Conservation (phyloP, 495 filamentous ascomycete species). For the Mytilinidion resinicola region DNA sequence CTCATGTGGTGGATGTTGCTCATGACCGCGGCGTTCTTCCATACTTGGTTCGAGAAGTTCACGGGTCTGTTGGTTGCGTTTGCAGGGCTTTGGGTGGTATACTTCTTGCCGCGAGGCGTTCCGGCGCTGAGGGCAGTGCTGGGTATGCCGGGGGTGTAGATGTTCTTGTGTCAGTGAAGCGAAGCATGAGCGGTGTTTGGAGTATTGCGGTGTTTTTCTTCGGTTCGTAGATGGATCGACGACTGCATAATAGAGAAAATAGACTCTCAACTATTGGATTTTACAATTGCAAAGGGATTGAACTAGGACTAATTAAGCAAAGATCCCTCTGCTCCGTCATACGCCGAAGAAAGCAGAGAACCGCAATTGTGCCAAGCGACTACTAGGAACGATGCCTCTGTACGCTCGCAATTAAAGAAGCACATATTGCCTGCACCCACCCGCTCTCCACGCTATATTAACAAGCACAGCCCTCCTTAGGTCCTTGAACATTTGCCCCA, state of each 20-base stretch:
- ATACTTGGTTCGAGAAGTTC: slow-evolving; percentile 96
- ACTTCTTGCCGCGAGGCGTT: slow-evolving; percentile 65
- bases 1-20: slow-evolving; percentile 90
- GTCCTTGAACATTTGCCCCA: slow-evolving; percentile 46
- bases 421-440: background rate
- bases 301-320: background rate
- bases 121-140: slow-evolving; percentile 58
- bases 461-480: slow-evolving; percentile 93
- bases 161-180: background rate
- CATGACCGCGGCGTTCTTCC: slow-evolving; percentile 97
- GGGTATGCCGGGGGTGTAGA: slow-evolving; percentile 64
- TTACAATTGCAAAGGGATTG: too few relatives aligned
- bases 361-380: too few relatives aligned
- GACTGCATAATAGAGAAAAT: background rate
- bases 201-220: background rate
- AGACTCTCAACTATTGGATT: too few relatives aligned
- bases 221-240: slow-evolving; percentile 3
- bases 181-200: background rate
- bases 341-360: background rate
- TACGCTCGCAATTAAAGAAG: background rate
- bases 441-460: slow-evolving; percentile 34
- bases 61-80: slow-evolving; percentile 69
- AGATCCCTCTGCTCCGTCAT: background rate
- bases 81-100: slow-evolving; percentile 61
- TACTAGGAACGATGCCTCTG: background rate